Evolutionary conservation across 495 filamentous ascomycete species (phyloP), one percentile per base, ranked within the genome.

Genomic region (Thozetella sp.): DNA sequence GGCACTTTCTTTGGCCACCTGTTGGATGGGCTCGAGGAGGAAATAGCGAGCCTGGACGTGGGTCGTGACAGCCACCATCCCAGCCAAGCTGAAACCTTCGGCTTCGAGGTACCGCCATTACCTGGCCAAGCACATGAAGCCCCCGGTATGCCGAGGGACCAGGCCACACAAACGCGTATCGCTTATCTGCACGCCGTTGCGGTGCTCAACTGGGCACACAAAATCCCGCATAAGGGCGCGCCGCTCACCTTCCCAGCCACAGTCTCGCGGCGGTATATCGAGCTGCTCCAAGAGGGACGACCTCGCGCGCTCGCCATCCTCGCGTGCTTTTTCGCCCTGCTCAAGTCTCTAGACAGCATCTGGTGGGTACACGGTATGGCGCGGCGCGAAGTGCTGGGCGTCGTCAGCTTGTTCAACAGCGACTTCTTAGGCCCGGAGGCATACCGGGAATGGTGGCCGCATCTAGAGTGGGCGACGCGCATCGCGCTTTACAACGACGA

Each of bases 291-390:
- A 52, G 66, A 73, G 58, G 72, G 78, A 3, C 74, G 76, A 25
- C 83, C 82, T 0, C 76, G 83, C 22, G 82, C 83, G 2, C 75
- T 86, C 4, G 80, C 81, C 51, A 80, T 84, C 45, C 70, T 82
- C 3, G 76, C 83, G 11, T 82, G 80, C 65, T 86, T 83, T 62
- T 86, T 86, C 58, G 83, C 80, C 10, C 72, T 84, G 25, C 77
- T 83, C 25, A 84, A 80, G 55, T 76, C 73, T 19, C 70, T 82
- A 15, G 83, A 84, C 56, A 63, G 71, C 24, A 66, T 83, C 13
- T 86, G 83, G 83, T 86, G 83, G 83, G 65, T 86, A 46, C 71
- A 83, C 53, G 83, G 81, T n/a, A 76, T 84, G 61, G 78, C 82
- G 34, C 76, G 80, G 17, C 76, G 80, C 55, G 83, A 86, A 59